Evolutionary conservation across 306 rosid genomes (phyloP).

Genomic region (Vigna mungo): DNA sequence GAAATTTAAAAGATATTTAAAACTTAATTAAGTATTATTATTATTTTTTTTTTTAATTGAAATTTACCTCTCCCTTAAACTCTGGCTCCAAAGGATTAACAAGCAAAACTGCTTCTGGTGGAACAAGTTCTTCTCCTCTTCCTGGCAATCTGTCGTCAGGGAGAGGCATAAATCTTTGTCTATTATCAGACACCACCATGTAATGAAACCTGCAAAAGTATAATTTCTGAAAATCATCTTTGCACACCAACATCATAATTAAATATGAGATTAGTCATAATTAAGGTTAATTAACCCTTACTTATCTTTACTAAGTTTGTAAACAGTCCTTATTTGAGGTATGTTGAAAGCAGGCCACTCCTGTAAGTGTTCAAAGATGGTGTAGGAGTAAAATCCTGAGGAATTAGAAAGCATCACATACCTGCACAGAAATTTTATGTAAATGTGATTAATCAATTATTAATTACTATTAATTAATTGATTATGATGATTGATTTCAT

Average conservation of each 20-base stretch:
- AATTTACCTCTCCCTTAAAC: slow-evolving; percentile 67
- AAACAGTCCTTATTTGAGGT: slow-evolving; percentile 77
- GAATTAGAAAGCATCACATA: slow-evolving; percentile 75
- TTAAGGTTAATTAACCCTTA: slow-evolving; percentile 35
- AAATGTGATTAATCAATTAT: neutral
- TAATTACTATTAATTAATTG: too few relatives aligned
- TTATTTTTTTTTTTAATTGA: neutral
- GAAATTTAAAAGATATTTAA: too few relatives aligned
- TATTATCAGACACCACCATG: slow-evolving; percentile 67
- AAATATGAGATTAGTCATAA: neutral
- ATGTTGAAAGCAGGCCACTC: slow-evolving; percentile 85
- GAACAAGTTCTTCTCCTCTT: slow-evolving; percentile 63
- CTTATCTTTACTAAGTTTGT: slow-evolving; percentile 80
- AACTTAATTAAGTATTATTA: too few relatives aligned
- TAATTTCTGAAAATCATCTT: neutral
- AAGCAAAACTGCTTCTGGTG: slow-evolving; percentile 81
- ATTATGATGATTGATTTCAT: slow-evolving; percentile 2
- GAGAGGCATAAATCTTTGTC: slow-evolving; percentile 84
- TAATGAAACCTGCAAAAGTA: slow-evolving; percentile 60
- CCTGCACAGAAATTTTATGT: slow-evolving; percentile 47
- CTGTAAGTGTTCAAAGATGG: slow-evolving; percentile 68
- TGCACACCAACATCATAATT: too few relatives aligned
- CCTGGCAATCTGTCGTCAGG: slow-evolving; percentile 62
- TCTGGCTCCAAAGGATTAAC: slow-evolving; percentile 74
- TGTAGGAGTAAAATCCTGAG: slow-evolving; percentile 82